Evolutionary conservation across 805 yeast species (phyloP), one percentile per base, ranked within the genome.

Genomic region (Pichia nanzhaoensis): DNA sequence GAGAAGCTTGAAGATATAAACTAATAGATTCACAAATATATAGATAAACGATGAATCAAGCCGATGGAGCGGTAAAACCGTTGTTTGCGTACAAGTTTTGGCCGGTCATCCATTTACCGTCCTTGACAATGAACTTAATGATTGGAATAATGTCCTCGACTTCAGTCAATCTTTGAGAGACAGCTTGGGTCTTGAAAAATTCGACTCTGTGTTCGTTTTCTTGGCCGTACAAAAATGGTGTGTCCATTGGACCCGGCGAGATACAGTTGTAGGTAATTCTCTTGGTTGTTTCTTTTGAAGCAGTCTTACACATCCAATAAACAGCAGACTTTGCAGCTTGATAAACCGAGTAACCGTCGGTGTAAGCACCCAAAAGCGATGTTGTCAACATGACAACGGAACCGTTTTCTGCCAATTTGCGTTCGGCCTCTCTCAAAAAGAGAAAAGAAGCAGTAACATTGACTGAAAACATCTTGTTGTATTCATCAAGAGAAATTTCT

Each of bases 31-130:
- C n/a, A n/a, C n/a, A n/a, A n/a, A n/a, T n/a, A 24, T 10, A 24
- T 10, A 24, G 28, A 24, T 10, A 24, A 24, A 24, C 10, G 28
- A 24, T 24, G 28, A 24, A 2, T 37, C n/a, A 46, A 30, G 46
- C 47, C 16, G 48, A 17, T 35, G 74, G 82, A 40, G 85, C 82
- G 48, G 83, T 77, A 62, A 78, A 78, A 5, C 84, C 85, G 51
- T 84, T 84, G 39, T 73, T 70, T 41, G 81, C 80, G 52, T 68
- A 80, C 44, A 80, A 65, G 51, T 83, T 80, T 63, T 81, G 88
- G 42, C 87, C 87, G 39, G 78, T 78, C 58, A 80, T 73, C 85
- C 86, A 81, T 55, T 69, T 70, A 47, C 86, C 86, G 50, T 78
- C 82, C 42, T 80, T 73, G 31, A 70, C 82, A 59, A 80, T 67